Conservation (phyloP, 2,329 filamentous ascomycete species). For the Fusarium longipes region DNA sequence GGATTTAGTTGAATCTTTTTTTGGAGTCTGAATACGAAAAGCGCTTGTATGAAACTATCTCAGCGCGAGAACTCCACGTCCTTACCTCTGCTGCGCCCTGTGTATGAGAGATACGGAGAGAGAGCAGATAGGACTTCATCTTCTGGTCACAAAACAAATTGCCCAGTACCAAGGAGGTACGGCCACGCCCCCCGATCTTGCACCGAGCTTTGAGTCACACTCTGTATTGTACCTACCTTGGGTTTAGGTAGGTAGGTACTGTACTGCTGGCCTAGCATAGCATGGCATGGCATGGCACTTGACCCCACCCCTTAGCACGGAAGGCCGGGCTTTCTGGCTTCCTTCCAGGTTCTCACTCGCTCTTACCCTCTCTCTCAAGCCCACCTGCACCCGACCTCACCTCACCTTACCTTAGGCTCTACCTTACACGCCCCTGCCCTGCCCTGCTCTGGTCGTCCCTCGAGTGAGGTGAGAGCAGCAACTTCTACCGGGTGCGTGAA, state of each 20-base stretch:
- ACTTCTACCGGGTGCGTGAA: constrained; percentile 25
- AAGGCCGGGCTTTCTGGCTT: constrained; percentile 22
- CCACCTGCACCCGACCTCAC: constrained; percentile 13
- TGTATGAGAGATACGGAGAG: constrained; percentile 6
- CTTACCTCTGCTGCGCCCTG: constrained; percentile 21
- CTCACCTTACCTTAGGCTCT: constrained; percentile 14
- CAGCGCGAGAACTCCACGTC: constrained; percentile 11
- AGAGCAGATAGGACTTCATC: neutral
- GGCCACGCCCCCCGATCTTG: constrained; percentile 16
- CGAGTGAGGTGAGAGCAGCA: constrained; percentile 19
- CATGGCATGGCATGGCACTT: constrained; percentile 28
- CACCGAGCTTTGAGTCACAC: constrained; percentile 36
- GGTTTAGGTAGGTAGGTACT: neutral
- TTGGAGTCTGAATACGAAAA: constrained; percentile 16
- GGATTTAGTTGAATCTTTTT: constrained; percentile 25
- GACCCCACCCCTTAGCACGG: constrained; percentile 35
- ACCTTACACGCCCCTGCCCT: constrained; percentile 32
- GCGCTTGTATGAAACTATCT: constrained; percentile 18
- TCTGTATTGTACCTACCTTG: constrained; percentile 22
- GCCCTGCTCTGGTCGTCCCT: constrained; percentile 5
- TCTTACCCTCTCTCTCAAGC: neutral
- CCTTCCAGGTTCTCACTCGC: constrained; percentile 26
- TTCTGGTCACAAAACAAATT: constrained; percentile 12
- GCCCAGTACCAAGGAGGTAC: constrained; percentile 35
- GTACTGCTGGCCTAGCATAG: constrained; percentile 5